Conservation (phyloP, 2,329 filamentous ascomycete species). For the Aspergillus persii region DNA sequence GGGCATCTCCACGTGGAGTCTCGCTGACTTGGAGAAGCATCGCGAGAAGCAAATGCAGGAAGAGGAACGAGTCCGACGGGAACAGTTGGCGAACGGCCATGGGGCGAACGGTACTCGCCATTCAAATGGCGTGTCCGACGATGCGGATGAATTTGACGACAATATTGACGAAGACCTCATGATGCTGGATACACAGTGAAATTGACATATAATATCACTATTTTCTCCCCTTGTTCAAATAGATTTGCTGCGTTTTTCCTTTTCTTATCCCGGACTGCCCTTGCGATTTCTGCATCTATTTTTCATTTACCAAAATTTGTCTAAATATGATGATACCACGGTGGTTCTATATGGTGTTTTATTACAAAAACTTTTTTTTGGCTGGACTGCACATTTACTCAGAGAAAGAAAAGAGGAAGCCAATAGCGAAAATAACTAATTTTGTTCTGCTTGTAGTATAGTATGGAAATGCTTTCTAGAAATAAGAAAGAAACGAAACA, state of each 20-base stretch:
- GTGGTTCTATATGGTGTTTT: neutral
- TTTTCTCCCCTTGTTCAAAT: neutral
- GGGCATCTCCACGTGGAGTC: slow-evolving; percentile 88
- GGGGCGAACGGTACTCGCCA: slow-evolving; percentile 23
- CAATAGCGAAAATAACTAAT: neutral
- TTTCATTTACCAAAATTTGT: slow-evolving; percentile 11
- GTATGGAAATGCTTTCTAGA: slow-evolving; percentile 25
- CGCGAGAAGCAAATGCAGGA: slow-evolving; percentile 67
- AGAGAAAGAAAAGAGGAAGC: neutral
- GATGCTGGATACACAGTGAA: slow-evolving; percentile 38
- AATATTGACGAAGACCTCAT: slow-evolving; percentile 45
- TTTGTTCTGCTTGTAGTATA: slow-evolving; percentile 14
- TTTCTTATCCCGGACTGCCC: slow-evolving; percentile 3
- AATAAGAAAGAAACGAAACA: slow-evolving; percentile 26
- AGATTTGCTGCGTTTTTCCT: slow-evolving; percentile 3
- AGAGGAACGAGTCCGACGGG: slow-evolving; percentile 63
- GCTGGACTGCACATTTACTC: neutral
- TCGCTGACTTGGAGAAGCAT: slow-evolving; percentile 73
- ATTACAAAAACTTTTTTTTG: neutral
- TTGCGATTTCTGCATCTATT: slow-evolving; percentile 8
- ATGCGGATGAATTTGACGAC: slow-evolving; percentile 41
- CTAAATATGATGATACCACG: neutral
- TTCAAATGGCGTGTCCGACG: slow-evolving; percentile 17
- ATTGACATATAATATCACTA: neutral
- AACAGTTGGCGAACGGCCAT: slow-evolving; percentile 39